Percentiles rank a stretch among this genome's conserved stretches.
phyloP scores from a whole-genome alignment of 2,329 filamentous ascomycete genomes.

The Diaporthe velutina region DNA sequence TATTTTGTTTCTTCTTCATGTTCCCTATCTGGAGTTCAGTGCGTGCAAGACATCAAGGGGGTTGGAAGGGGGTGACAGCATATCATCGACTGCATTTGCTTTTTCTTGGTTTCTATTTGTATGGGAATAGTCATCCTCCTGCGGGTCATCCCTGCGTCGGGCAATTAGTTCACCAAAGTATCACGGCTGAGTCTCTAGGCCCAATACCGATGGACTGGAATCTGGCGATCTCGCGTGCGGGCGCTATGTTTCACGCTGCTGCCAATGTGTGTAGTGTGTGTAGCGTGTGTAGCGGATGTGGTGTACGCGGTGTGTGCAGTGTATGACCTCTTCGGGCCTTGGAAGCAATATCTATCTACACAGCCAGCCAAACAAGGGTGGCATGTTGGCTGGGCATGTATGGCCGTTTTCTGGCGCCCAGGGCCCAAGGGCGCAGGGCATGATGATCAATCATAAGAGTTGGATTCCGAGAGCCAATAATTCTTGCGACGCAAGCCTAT shows the following conservation, averaged over 20 bases:
- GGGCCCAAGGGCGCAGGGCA: not conserved
- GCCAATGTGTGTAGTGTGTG: not conserved
- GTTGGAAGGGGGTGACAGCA: not conserved
- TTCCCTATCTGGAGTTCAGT: slow-evolving; percentile 24
- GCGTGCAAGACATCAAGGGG: slow-evolving; percentile 3
- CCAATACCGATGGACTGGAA: slow-evolving; percentile 24
- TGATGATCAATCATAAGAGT: not conserved
- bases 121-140: not conserved
- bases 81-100: slow-evolving; percentile 3
- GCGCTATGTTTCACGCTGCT: slow-evolving; percentile 27
- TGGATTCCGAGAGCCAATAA: not conserved
- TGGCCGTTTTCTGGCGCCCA: not conserved
- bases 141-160: slow-evolving; percentile 10
- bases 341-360: slow-evolving; percentile 6
- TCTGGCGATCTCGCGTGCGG: slow-evolving; percentile 17
- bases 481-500: not conserved
- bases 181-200: slow-evolving; percentile 1
- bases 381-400: not conserved
- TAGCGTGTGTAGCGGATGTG: not conserved
- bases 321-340: slow-evolving; percentile 16
- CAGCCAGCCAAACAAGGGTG: not conserved
- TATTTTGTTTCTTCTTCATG: not conserved
- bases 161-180: slow-evolving; percentile 19
- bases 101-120: not conserved
- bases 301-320: not conserved